Conservation (phyloP, 1,284 basidiomycete species). For the Trichosporon ovoides region DNA sequence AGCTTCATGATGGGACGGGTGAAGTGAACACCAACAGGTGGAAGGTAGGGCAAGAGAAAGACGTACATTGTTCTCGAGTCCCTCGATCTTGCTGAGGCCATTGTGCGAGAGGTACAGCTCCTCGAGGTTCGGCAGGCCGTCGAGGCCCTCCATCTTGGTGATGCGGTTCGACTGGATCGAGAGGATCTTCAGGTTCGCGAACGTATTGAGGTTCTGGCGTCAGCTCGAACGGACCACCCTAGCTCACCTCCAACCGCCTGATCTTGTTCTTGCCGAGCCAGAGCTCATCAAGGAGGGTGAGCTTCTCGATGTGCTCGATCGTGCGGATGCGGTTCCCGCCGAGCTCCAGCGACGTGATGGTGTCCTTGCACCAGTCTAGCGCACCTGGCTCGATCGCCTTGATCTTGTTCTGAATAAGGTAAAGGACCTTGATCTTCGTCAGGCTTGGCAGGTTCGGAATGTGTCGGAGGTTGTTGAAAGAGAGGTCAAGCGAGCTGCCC, state of each 20-base stretch:
- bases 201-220: constrained; percentile 53
- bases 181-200: constrained; percentile 71
- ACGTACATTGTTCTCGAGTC: constrained; percentile 70
- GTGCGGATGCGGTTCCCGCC: constrained; percentile 89
- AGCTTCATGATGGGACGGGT: not conserved
- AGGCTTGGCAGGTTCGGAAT: constrained; percentile 58
- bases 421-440: constrained; percentile 63
- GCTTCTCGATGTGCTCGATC: constrained; percentile 79
- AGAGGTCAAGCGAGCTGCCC: constrained; percentile 75
- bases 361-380: constrained; percentile 56
- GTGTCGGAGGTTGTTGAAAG: constrained; percentile 80
- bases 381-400: constrained; percentile 63
- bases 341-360: constrained; percentile 77
- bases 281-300: constrained; percentile 79
- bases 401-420: constrained; percentile 96
- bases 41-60: not conserved
- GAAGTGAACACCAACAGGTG: not conserved
- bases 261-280: constrained; percentile 99
- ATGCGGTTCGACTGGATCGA: constrained; percentile 92
- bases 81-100: constrained; percentile 77
- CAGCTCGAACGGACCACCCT: constrained; percentile 1
- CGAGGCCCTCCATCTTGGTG: constrained; percentile 75
- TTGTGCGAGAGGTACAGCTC: constrained; percentile 95
- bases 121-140: constrained; percentile 66
- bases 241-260: constrained; percentile 66